Evolutionary conservation across 805 yeast genomes (phyloP).

Genomic region (Spathaspora boniae): DNA sequence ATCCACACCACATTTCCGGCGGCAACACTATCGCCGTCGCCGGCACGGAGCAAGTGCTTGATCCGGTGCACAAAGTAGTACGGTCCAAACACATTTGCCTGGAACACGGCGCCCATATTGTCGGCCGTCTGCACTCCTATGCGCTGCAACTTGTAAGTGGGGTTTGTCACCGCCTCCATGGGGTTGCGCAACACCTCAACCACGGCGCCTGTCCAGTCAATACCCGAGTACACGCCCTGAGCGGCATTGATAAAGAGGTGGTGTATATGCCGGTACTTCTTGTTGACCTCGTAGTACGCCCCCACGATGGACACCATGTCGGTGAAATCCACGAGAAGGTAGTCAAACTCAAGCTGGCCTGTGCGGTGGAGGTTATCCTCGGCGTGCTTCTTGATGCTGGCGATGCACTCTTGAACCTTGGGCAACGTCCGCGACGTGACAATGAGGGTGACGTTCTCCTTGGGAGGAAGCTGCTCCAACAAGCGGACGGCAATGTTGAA

Average conservation of each 20-base stretch:
- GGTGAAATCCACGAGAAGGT: constrained; percentile 82
- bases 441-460: constrained; percentile 65
- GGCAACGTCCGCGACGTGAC: constrained; percentile 90
- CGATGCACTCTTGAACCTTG: constrained; percentile 73
- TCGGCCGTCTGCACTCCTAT: constrained; percentile 75
- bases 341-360: constrained; percentile 77
- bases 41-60: constrained; percentile 48
- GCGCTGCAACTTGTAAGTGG: constrained; percentile 79
- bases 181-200: constrained; percentile 66
- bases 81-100: constrained; percentile 96
- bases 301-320: constrained; percentile 80
- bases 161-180: constrained; percentile 80
- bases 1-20: constrained; percentile 82
- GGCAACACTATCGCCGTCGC: constrained; percentile 13
- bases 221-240: constrained; percentile 81
- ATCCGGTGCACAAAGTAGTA: constrained; percentile 75
- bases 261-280: constrained; percentile 65
- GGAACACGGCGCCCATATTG: constrained; percentile 83
- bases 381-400: constrained; percentile 45
- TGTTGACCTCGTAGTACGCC: constrained; percentile 67
- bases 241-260: constrained; percentile 86
- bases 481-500: constrained; percentile 79
- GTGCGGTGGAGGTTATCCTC: constrained; percentile 32
- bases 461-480: constrained; percentile 54
- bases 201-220: constrained; percentile 79